Percentiles rank a stretch among this genome's conserved stretches.
phyloP scores from a whole-genome alignment of 805 yeast species.

The Candida vaughaniae region DNA sequence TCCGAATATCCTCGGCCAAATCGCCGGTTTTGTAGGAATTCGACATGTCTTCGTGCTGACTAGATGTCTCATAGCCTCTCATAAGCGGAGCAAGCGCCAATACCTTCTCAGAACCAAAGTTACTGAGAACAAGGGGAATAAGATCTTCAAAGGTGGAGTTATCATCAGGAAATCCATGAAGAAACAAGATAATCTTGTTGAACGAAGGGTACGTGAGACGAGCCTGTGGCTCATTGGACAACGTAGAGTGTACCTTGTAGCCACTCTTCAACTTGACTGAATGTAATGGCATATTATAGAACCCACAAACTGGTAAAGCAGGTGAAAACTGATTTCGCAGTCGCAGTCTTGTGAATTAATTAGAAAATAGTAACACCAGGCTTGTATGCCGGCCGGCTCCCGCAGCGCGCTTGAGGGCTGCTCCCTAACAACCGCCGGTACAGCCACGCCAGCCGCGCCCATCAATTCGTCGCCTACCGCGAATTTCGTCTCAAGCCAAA shows the following conservation, averaged over 20 bases:
- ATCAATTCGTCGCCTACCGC: too few species aligned
- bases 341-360: too few species aligned
- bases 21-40: conserved; percentile 25
- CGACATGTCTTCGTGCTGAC: conserved; percentile 20
- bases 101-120: conserved; percentile 17
- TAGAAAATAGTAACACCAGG: too few species aligned
- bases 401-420: too few species aligned
- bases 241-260: conserved; percentile 10
- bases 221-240: conserved; percentile 7
- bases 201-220: conserved; percentile 11
- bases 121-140: conserved; percentile 19
- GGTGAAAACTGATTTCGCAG: too few species aligned
- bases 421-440: too few species aligned
- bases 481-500: too few species aligned
- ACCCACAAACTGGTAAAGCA: too few species aligned
- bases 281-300: too few species aligned
- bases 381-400: too few species aligned
- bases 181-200: conserved; percentile 19
- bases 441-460: too few species aligned
- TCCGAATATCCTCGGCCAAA: conserved; percentile 32
- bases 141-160: conserved; percentile 26
- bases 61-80: conserved; percentile 38
- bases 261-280: conserved; percentile 11
- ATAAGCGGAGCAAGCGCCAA: conserved; percentile 33
- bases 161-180: conserved; percentile 43